Conservation (phyloP, 805 yeast genomes). For the Yarrowia alimentaria region DNA sequence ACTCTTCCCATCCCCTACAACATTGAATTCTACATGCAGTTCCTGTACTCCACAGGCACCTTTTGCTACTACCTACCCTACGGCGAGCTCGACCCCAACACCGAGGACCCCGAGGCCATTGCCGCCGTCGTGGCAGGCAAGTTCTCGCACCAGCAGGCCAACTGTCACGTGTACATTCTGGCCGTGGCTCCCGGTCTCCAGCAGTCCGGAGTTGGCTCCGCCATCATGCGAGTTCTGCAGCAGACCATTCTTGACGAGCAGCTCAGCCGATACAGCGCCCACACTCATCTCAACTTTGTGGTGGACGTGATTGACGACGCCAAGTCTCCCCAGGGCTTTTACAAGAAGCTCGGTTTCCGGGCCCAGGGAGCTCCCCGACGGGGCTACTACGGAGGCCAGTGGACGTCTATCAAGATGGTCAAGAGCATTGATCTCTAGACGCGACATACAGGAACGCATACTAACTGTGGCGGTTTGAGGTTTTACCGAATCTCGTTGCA, state of each 20-base stretch:
- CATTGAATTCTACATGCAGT: slow-evolving; percentile 28
- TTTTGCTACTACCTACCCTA: slow-evolving; percentile 27
- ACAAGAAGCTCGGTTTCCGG: slow-evolving; percentile 23
- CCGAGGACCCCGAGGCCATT: slow-evolving; percentile 25
- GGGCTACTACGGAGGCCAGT: slow-evolving; percentile 25
- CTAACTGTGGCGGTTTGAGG: no score
- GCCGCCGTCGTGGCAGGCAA: slow-evolving; percentile 26
- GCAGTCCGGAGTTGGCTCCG: slow-evolving; percentile 27
- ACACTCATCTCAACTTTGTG: slow-evolving; percentile 23
- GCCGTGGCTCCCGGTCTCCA: slow-evolving; percentile 28
- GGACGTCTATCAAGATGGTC: slow-evolving; percentile 25
- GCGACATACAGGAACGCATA: no score
- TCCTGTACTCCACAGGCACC: slow-evolving; percentile 21
- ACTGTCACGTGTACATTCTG: slow-evolving; percentile 28
- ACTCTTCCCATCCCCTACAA: slow-evolving; percentile 25
- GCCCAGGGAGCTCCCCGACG: slow-evolving; percentile 23
- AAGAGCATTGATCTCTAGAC: slow-evolving; percentile 17
- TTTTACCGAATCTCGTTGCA: not conserved
- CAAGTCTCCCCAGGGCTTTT: slow-evolving; percentile 25
- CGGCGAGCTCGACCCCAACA: slow-evolving; percentile 26
- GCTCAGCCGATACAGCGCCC: slow-evolving; percentile 25
- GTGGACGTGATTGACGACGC: slow-evolving; percentile 23
- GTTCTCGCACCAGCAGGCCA: slow-evolving; percentile 23
- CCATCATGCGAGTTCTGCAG: slow-evolving; percentile 26
- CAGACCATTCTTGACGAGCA: slow-evolving; percentile 24